Conservation (phyloP, 805 yeast species). For the Starmerella apicola region DNA sequence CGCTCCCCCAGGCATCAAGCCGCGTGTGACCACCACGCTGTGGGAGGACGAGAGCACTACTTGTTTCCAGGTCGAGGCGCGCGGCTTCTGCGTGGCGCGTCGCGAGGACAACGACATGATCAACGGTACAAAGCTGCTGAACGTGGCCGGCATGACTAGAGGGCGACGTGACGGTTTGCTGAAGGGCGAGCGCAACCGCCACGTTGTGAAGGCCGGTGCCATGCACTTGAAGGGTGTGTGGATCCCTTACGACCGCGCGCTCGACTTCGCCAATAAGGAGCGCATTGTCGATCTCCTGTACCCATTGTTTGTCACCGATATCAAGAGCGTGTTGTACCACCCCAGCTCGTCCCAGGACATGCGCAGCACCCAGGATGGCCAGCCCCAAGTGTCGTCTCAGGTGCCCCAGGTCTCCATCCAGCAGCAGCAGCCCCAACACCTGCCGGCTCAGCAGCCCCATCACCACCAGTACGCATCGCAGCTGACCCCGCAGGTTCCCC, state of each 20-base stretch:
- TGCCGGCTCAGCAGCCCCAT: not conserved
- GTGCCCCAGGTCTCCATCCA: conserved; percentile 4
- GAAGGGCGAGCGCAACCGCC: conserved; percentile 62
- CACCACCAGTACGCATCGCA: not conserved
- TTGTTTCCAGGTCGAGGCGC: conserved; percentile 76
- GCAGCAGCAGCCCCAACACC: conserved; percentile 1
- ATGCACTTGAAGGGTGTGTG: conserved; percentile 85
- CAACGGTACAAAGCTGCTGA: conserved; percentile 70
- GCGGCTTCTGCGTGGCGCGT: conserved; percentile 67
- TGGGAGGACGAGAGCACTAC: conserved; percentile 84
- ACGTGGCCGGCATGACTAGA: conserved; percentile 78
- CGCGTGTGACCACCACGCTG: conserved; percentile 67
- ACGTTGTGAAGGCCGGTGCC: conserved; percentile 74
- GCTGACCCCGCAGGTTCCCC: not conserved
- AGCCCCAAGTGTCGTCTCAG: not conserved
- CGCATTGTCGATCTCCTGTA: conserved; percentile 55
- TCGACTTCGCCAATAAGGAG: conserved; percentile 69
- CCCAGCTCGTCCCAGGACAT: conserved; percentile 15
- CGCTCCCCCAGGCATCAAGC: conserved; percentile 34
- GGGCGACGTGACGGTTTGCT: conserved; percentile 78
- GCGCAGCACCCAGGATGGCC: conserved; percentile 4
- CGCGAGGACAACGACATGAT: conserved; percentile 78
- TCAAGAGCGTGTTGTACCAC: conserved; percentile 36
- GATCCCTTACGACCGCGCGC: conserved; percentile 78
- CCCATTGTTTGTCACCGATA: conserved; percentile 63